These are phyloP conservation scores for Monosporascus sp. DNA, from an alignment of 2,329 filamentous ascomycete species.

Conservation along the genomic window DNA sequence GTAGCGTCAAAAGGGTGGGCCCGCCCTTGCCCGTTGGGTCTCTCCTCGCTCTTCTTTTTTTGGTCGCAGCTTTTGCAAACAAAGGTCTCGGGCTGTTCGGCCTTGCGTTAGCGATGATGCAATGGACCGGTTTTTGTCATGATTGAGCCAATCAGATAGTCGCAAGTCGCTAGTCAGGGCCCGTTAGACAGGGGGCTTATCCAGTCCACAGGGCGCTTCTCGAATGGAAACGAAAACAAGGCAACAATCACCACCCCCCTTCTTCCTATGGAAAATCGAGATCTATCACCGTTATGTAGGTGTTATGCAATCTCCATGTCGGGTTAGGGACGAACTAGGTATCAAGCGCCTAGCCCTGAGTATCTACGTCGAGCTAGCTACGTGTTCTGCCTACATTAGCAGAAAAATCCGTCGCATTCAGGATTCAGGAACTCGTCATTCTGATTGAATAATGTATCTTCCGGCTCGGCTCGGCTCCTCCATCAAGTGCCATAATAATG, in stretches of 20 bases:
- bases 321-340: not conserved
- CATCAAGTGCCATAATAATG: no score
- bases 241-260: not conserved
- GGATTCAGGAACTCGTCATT: no score
- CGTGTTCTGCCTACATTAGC: not conserved
- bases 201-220: not conserved
- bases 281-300: not conserved
- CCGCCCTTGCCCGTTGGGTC: not conserved
- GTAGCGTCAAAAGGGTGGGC: not conserved
- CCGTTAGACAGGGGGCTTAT: not conserved
- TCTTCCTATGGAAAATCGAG: not conserved
- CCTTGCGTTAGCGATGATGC: slow-evolving; percentile 5
- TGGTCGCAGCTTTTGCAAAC: not conserved
- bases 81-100: not conserved
- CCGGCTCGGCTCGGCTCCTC: no score
- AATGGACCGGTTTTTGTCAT: slow-evolving; percentile 9
- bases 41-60: not conserved
- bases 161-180: slow-evolving; percentile 1
- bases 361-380: not conserved
- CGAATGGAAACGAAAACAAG: not conserved
- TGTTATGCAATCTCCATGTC: not conserved
- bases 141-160: slow-evolving; percentile 7
- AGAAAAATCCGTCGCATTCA: no score
- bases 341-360: no score
- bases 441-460: no score